phyloP scores from a whole-genome alignment of 768 basidiomycete genomes.

The Tubosaeta sp. region DNA sequence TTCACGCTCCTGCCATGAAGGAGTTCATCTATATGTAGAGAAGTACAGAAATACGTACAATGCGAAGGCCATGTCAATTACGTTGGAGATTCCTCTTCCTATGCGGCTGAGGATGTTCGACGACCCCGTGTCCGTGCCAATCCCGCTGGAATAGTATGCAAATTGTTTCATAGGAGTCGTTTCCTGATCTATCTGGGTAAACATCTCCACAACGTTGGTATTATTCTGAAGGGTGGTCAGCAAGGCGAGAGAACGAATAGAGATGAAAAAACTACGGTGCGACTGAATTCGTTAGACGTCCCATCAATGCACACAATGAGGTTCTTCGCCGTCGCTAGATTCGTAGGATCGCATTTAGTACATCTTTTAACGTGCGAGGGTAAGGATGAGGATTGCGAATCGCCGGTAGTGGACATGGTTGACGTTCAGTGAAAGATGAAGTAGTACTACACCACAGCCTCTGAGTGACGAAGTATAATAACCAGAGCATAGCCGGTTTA shows the following conservation, averaged over 20 bases:
- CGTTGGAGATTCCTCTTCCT: conserved; percentile 13
- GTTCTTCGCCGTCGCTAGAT: conserved; percentile 17
- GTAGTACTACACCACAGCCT: too few species aligned
- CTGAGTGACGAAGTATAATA: too few species aligned
- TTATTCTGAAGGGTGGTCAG: conserved; percentile 27
- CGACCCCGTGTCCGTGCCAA: conserved; percentile 33
- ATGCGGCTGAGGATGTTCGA: conserved; percentile 20
- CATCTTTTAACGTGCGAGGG: conserved; percentile 1
- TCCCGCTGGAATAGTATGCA: conserved; percentile 37
- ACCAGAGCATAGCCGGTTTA: too few species aligned
- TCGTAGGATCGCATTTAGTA: conserved; percentile 4
- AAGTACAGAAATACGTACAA: conserved; percentile 22
- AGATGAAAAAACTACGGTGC: conserved; percentile 5
- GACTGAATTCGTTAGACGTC: conserved; percentile 21
- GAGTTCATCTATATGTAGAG: not conserved
- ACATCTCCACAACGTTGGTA: conserved; percentile 37
- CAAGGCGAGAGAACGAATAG: too few species aligned
- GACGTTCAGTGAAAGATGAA: too few species aligned
- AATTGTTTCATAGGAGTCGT: conserved; percentile 19
- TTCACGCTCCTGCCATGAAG: conserved; percentile 34
- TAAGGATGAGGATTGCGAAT: not conserved
- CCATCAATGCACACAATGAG: conserved; percentile 24
- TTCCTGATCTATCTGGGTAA: conserved; percentile 24
- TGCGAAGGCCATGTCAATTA: conserved; percentile 36
- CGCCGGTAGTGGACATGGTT: too few species aligned